phyloP scores from a whole-genome alignment of 768 basidiomycete species.

The Polyporus arcularius region DNA sequence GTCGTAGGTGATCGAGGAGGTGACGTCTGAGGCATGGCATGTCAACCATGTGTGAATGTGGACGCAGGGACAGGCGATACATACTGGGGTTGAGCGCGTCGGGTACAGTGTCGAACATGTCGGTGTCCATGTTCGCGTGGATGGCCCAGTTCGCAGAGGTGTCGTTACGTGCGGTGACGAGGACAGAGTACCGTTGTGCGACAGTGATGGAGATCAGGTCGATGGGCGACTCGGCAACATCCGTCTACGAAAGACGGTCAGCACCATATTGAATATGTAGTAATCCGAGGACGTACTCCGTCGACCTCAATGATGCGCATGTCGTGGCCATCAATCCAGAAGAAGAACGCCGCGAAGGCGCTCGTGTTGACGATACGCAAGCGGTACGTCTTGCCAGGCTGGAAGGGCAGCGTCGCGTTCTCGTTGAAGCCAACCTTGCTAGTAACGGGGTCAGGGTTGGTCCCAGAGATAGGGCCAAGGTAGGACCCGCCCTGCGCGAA shows the following conservation, averaged over 20 bases:
- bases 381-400: constrained; percentile 87
- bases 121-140: constrained; percentile 86
- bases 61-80: constrained; percentile 25
- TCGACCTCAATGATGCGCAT: constrained; percentile 86
- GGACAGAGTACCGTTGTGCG: constrained; percentile 91
- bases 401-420: constrained; percentile 82
- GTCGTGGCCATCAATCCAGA: constrained; percentile 88
- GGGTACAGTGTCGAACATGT: constrained; percentile 88
- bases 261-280: not conserved
- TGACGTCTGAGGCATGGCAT: constrained; percentile 56
- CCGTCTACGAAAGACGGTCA: constrained; percentile 48
- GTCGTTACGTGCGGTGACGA: constrained; percentile 90
- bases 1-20: constrained; percentile 80
- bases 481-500: constrained; percentile 77
- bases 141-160: constrained; percentile 81
- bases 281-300: constrained; percentile 51
- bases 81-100: constrained; percentile 70
- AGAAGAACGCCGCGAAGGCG: constrained; percentile 74
- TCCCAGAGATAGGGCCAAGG: constrained; percentile 57
- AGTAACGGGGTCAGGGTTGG: constrained; percentile 46
- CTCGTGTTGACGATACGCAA: constrained; percentile 85
- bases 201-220: constrained; percentile 76
- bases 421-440: constrained; percentile 80
- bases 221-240: constrained; percentile 71
- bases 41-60: not conserved